phyloP scores from a whole-genome alignment of 2,329 filamentous ascomycete genomes.

The Exophiala spinifera region DNA sequence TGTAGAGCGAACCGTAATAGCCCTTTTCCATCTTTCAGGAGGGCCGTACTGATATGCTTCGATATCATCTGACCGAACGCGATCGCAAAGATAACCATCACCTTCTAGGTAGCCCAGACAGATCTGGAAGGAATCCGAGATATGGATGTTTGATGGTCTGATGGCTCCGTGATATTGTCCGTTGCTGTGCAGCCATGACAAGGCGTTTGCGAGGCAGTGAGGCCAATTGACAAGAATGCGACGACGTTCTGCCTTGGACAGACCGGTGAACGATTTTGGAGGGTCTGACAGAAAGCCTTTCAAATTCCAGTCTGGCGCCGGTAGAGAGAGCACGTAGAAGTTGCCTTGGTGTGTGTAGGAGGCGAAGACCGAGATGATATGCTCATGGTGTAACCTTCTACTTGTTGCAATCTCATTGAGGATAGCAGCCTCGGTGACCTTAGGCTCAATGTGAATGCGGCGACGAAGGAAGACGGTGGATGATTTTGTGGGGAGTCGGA shows the following conservation, averaged over 20 bases:
- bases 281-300: slow-evolving; percentile 43
- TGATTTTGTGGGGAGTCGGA: slow-evolving; percentile 35
- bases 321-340: slow-evolving; percentile 44
- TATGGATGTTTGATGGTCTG: slow-evolving; percentile 58
- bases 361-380: slow-evolving; percentile 44
- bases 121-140: slow-evolving; percentile 56
- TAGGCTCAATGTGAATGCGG: slow-evolving; percentile 38
- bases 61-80: slow-evolving; percentile 52
- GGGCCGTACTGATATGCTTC: slow-evolving; percentile 60
- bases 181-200: slow-evolving; percentile 56
- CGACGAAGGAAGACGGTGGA: slow-evolving; percentile 36
- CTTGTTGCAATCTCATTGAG: slow-evolving; percentile 40
- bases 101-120: slow-evolving; percentile 58
- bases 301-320: slow-evolving; percentile 41
- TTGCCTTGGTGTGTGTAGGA: slow-evolving; percentile 44
- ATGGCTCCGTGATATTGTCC: slow-evolving; percentile 56
- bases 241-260: slow-evolving; percentile 43
- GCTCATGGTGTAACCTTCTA: slow-evolving; percentile 41
- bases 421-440: slow-evolving; percentile 40
- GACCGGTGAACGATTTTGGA: slow-evolving; percentile 40
- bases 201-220: slow-evolving; percentile 52
- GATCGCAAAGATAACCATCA: slow-evolving; percentile 52
- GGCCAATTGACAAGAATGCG: slow-evolving; percentile 45
- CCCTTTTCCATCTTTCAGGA: slow-evolving; percentile 52
- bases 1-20: slow-evolving; percentile 37